A percentile compares a stretch with the other conserved stretches of the same genome.
phyloP scores from a whole-genome alignment of 345 rosid species.

The Eutrema heterophyllum region DNA sequence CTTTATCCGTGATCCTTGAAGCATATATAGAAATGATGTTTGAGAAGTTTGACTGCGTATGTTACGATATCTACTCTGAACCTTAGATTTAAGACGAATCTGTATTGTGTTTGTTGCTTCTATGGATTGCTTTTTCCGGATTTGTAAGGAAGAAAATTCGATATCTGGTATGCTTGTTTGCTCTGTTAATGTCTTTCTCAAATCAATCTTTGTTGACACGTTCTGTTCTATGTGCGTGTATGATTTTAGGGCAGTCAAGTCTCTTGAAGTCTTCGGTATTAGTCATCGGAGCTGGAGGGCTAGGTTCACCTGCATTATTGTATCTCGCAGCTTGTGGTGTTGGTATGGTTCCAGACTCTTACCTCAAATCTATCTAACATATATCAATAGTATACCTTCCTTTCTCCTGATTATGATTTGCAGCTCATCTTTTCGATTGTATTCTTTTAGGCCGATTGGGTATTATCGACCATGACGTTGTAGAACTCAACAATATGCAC shows the following conservation, averaged over 20 bases:
- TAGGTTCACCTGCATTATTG: slow-evolving; percentile 83
- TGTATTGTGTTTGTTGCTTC: background rate
- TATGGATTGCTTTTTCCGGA: background rate
- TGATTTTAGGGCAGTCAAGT: slow-evolving; percentile 61
- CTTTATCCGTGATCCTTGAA: background rate
- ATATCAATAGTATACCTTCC: background rate
- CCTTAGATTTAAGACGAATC: background rate
- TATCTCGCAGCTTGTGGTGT: slow-evolving; percentile 94
- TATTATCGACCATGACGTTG: slow-evolving; percentile 88
- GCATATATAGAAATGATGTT: background rate
- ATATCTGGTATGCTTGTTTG: background rate
- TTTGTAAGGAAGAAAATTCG: background rate
- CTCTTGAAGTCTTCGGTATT: slow-evolving; percentile 73
- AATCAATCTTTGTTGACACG: background rate
- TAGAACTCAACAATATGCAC: slow-evolving; percentile 96
- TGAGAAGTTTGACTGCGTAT: background rate
- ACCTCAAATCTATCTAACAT: background rate
- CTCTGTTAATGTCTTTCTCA: background rate
- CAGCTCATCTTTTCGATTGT: background rate
- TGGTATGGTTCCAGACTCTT: slow-evolving; percentile 41
- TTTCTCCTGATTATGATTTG: background rate
- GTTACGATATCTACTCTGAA: background rate
- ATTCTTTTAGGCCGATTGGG: slow-evolving; percentile 66
- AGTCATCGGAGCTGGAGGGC: slow-evolving; percentile 94
- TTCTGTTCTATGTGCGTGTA: background rate